Evolutionary conservation across 768 basidiomycete genomes (phyloP).

Genomic region (Daedalea quercina): DNA sequence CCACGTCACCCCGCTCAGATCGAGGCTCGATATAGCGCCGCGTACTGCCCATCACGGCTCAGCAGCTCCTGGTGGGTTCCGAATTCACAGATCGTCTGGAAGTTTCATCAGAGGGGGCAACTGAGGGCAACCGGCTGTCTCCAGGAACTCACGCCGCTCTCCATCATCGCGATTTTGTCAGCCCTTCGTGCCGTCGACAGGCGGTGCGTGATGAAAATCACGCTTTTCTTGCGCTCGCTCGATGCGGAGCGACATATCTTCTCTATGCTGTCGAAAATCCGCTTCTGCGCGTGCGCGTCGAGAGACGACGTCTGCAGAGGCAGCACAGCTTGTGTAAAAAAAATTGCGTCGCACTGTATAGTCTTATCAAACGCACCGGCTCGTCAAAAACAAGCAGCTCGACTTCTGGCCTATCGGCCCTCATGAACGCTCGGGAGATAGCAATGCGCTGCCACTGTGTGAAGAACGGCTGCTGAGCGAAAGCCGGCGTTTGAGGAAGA

Average conservation of each 20-base stretch:
- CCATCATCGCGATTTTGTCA: conserved; percentile 86
- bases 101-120: conserved; percentile 8
- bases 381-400: conserved; percentile 84
- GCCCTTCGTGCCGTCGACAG: conserved; percentile 76
- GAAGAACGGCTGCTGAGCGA: conserved; percentile 1
- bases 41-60: conserved; percentile 52
- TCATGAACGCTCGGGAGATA: conserved; percentile 82
- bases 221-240: conserved; percentile 58
- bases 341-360: conserved; percentile 19
- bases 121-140: not conserved
- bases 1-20: conserved; percentile 31
- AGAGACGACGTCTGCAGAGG: conserved; percentile 62
- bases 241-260: conserved; percentile 50
- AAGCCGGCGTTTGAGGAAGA: not conserved
- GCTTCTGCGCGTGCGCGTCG: conserved; percentile 74
- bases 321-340: not conserved
- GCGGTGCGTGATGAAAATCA: conserved; percentile 81
- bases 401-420: conserved; percentile 65
- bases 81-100: conserved; percentile 68
- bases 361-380: conserved; percentile 39
- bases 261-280: conserved; percentile 72
- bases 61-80: conserved; percentile 68
- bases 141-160: conserved; percentile 48
- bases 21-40: conserved; percentile 63
- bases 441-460: conserved; percentile 82